phyloP scores from a whole-genome alignment of 805 yeast genomes.

The Kluyveromyces aestuarii region DNA sequence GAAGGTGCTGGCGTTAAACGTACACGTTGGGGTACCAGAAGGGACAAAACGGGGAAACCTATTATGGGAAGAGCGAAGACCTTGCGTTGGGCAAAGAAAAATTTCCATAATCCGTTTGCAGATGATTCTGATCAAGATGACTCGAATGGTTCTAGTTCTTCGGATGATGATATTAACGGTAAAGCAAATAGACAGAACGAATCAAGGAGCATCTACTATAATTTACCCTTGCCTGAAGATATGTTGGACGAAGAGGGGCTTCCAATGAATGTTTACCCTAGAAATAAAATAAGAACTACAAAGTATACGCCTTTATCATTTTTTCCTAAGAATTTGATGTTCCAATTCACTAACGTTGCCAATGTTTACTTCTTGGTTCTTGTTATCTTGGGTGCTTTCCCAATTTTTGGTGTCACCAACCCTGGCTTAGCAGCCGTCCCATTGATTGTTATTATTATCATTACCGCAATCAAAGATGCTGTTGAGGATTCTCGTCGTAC shows the following conservation, averaged over 20 bases:
- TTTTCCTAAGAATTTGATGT: conserved; percentile 70
- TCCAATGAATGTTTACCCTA: conserved; percentile 54
- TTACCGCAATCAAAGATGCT: conserved; percentile 75
- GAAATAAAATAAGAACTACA: conserved; percentile 91
- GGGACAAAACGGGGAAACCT: conserved; percentile 65
- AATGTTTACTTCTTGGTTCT: conserved; percentile 76
- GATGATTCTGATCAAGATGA: conserved; percentile 13
- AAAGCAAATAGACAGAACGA: conserved; percentile 31
- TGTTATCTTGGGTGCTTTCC: conserved; percentile 70
- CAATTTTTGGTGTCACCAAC: conserved; percentile 71
- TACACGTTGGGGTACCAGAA: conserved; percentile 86
- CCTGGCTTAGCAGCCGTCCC: conserved; percentile 74
- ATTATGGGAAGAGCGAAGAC: conserved; percentile 51
- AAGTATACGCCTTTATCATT: conserved; percentile 88
- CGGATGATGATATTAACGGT: conserved; percentile 28
- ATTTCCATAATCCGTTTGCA: conserved; percentile 28
- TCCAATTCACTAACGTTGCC: conserved; percentile 84
- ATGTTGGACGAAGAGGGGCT: conserved; percentile 51
- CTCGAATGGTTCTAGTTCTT: conserved; percentile 16
- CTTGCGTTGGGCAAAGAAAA: conserved; percentile 38
- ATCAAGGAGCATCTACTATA: conserved; percentile 47
- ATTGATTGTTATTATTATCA: conserved; percentile 61
- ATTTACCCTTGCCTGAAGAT: conserved; percentile 50
- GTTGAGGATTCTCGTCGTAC: conserved; percentile 75
- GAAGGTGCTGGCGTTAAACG: conserved; percentile 44